Evolutionary conservation across 1,284 basidiomycete genomes (phyloP).

Genomic region (Leccinum colubrinum): DNA sequence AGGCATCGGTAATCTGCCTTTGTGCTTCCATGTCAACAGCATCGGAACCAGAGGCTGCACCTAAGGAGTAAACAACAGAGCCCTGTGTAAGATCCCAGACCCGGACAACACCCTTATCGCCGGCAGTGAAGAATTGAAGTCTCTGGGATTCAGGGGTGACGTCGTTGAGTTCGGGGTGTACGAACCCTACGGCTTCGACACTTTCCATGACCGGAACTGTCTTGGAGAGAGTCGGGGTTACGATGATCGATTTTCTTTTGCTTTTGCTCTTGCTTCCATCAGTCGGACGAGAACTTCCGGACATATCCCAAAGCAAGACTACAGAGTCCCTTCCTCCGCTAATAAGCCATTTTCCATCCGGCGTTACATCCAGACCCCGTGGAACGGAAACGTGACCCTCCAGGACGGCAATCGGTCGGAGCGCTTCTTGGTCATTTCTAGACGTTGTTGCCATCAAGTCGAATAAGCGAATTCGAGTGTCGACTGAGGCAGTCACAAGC

Average conservation of each 20-base stretch:
- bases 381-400: slow-evolving; percentile 93
- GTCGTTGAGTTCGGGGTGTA: slow-evolving; percentile 51
- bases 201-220: slow-evolving; percentile 88
- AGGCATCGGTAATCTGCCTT: slow-evolving; percentile 66
- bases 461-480: slow-evolving; percentile 88
- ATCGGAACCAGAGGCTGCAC: slow-evolving; percentile 43
- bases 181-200: slow-evolving; percentile 80
- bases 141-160: slow-evolving; percentile 41
- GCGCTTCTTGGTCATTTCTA: slow-evolving; percentile 51
- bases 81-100: slow-evolving; percentile 82
- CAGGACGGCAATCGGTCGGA: slow-evolving; percentile 74
- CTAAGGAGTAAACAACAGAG: slow-evolving; percentile 60
- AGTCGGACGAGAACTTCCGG: slow-evolving; percentile 6
- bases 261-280: slow-evolving; percentile 38
- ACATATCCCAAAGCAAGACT: slow-evolving; percentile 81
- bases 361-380: slow-evolving; percentile 80
- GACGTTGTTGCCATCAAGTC: slow-evolving; percentile 69
- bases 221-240: slow-evolving; percentile 62
- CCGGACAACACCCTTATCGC: slow-evolving; percentile 81
- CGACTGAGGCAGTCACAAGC: slow-evolving; percentile 86
- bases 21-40: slow-evolving; percentile 73
- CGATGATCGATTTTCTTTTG: slow-evolving; percentile 48
- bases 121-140: slow-evolving; percentile 81
- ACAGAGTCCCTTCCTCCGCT: slow-evolving; percentile 91
- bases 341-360: slow-evolving; percentile 83